Percentiles rank a stretch among this genome's conserved stretches.
phyloP scores from a whole-genome alignment of 441 rosid genomes.

The Lepidium campestre region DNA sequence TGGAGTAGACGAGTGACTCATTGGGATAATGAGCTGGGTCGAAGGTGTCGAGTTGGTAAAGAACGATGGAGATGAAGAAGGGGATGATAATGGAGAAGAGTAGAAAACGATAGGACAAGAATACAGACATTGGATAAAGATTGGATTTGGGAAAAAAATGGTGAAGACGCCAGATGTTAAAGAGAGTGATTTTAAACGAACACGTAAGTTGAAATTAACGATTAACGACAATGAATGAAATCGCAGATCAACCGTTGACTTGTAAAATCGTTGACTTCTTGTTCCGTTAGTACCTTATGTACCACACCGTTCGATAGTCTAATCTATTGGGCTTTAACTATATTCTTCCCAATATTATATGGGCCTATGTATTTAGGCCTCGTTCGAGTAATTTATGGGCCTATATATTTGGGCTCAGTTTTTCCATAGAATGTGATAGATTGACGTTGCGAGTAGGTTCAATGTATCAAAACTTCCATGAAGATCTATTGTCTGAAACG shows the following conservation, averaged over 20 bases:
- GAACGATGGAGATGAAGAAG: conserved; percentile 26
- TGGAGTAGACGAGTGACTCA: conserved; percentile 26
- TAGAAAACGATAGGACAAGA: neutral
- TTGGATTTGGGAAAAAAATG: neutral
- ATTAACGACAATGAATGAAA: neutral
- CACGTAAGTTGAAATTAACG: neutral
- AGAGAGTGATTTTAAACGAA: neutral
- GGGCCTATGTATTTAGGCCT: too few species aligned
- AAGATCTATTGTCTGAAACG: conserved; percentile 19
- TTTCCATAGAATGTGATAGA: neutral
- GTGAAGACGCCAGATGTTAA: neutral
- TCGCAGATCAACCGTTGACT: neutral
- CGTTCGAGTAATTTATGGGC: neutral
- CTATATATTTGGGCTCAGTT: neutral
- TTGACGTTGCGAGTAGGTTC: conserved; percentile 12
- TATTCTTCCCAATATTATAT: neutral
- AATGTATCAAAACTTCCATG: conserved; percentile 13
- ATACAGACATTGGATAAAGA: neutral
- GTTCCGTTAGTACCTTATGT: too few species aligned
- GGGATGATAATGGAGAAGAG: conserved; percentile 18
- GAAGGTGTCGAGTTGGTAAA: conserved; percentile 47
- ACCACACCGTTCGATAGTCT: neutral
- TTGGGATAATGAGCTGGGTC: conserved; percentile 55
- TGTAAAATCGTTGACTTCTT: too few species aligned
- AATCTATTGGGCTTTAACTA: neutral